Base-by-base conservation (phyloP, 768 basidiomycete species). In the Auriscalpium microsporum region DNA sequence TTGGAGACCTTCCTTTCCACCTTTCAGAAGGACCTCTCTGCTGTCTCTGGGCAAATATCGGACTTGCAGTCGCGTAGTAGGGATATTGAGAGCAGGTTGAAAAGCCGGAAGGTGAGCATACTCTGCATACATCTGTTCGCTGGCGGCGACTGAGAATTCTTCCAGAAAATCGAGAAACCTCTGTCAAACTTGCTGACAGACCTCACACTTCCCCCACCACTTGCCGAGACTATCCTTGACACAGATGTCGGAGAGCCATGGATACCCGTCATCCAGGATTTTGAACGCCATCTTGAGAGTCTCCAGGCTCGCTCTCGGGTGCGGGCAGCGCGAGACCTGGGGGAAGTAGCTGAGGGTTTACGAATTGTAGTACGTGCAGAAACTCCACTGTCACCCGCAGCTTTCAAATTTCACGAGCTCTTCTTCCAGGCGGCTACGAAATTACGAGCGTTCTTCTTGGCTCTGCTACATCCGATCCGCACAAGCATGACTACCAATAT, bases 11-110 rank as follows among this genome's bases (percentile, higher is more conserved):
- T 98, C 69, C 78, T 99, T 10, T 93, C 92, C 2, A 96, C 90
- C 0, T 99, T 99, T 65, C 95, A 97, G 70, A 87, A 78, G 62
- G 95, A 99, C 69, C 77, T 99, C 19, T 89, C 92, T 6, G 86
- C 87, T 1, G 96, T 98, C 10, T 97, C 96, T 2, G 90, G 93
- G 3, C 94, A 99, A 68, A 95, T 99, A 67, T 88, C 91, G 1
- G 92, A 97, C 59, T 76, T 99, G 21, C 96, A 98, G 65, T 81
- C 83, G 60, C 79, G 91, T 36, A 94, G 92, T 67, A 87, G 89
- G 61, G 88, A 88, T 44, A 96, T 98, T 16, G 96, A 98, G 60
- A 81, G 80, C 57, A 81, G 86, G 56, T 77, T 98, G 55, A 87
- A 85, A 67, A 89, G 86, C 55, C 79, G 96, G 52, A 79, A 85